phyloP scores from a whole-genome alignment of 805 yeast genomes.

The Priceomyces melissophilus region DNA sequence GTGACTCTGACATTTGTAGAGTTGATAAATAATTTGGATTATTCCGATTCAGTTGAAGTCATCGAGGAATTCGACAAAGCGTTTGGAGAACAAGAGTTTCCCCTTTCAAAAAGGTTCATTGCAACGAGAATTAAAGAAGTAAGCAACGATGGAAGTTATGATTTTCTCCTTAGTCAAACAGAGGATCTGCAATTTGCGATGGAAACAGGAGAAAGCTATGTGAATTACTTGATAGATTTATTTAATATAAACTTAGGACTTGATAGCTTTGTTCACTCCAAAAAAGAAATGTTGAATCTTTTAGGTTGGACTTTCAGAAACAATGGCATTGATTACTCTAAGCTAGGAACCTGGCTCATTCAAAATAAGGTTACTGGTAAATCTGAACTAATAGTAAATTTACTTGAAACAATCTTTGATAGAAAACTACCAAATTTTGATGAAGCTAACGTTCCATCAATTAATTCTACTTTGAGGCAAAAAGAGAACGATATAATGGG shows the following conservation, averaged over 20 bases:
- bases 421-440: background rate
- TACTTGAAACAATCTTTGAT: background rate
- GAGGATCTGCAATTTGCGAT: background rate
- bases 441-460: background rate
- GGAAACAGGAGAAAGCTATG: slow-evolving; percentile 6
- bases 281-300: slow-evolving; percentile 7
- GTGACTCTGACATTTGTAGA: slow-evolving; percentile 7
- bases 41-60: slow-evolving; percentile 10
- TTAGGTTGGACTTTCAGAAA: slow-evolving; percentile 1
- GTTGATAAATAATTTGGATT: slow-evolving; percentile 10
- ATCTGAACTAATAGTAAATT: background rate
- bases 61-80: slow-evolving; percentile 5
- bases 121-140: background rate
- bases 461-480: background rate
- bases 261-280: slow-evolving; percentile 9
- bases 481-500: background rate
- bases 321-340: background rate
- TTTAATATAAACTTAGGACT: slow-evolving; percentile 9
- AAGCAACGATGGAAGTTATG: background rate
- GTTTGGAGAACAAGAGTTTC: slow-evolving; percentile 2
- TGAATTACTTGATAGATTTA: slow-evolving; percentile 7
- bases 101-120: slow-evolving; percentile 1
- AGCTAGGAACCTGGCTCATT: background rate
- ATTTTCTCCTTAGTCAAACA: slow-evolving; percentile 1
- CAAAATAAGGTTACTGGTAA: background rate